Conservation (phyloP, 164 flowering plant species). For the Magnolia officinalis region DNA sequence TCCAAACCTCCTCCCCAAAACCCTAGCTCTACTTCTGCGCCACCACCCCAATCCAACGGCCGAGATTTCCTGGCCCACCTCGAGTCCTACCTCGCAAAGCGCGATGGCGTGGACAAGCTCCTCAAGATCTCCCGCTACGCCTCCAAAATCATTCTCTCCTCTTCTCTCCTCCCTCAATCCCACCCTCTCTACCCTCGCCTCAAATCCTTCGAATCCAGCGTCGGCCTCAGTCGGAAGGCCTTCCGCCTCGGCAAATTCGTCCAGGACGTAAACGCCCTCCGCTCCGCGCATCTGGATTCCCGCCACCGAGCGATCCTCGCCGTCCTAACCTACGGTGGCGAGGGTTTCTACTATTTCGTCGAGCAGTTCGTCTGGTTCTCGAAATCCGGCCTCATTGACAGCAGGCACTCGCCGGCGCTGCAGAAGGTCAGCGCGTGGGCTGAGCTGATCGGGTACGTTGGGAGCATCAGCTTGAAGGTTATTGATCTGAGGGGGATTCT, state of each 20-base stretch:
- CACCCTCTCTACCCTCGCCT: constrained; percentile 36
- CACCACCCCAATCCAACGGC: constrained; percentile 5
- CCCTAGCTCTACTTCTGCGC: too few species aligned
- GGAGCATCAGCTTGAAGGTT: constrained; percentile 64
- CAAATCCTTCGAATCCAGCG: constrained; percentile 78
- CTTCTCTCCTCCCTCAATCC: constrained; percentile 42
- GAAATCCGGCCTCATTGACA: constrained; percentile 73
- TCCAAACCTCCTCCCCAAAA: not conserved
- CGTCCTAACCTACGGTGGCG: constrained; percentile 74
- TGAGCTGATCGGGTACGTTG: constrained; percentile 74
- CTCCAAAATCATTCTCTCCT: constrained; percentile 73
- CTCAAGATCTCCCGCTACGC: constrained; percentile 93
- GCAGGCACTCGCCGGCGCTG: constrained; percentile 28
- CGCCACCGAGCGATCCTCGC: constrained; percentile 35
- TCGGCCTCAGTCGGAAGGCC: constrained; percentile 87
- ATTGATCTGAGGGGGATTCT: constrained; percentile 52
- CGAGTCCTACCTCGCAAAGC: constrained; percentile 72
- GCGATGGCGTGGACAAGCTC: constrained; percentile 96
- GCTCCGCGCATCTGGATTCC: constrained; percentile 30
- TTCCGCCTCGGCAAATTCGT: constrained; percentile 90
- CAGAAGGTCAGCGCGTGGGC: constrained; percentile 78
- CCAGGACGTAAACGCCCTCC: constrained; percentile 72
- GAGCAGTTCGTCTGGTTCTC: constrained; percentile 86
- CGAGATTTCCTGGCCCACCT: constrained; percentile 66
- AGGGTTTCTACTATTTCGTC: constrained; percentile 75